Base-by-base conservation (phyloP, 495 filamentous ascomycete genomes). In the Penicillium angulare region DNA sequence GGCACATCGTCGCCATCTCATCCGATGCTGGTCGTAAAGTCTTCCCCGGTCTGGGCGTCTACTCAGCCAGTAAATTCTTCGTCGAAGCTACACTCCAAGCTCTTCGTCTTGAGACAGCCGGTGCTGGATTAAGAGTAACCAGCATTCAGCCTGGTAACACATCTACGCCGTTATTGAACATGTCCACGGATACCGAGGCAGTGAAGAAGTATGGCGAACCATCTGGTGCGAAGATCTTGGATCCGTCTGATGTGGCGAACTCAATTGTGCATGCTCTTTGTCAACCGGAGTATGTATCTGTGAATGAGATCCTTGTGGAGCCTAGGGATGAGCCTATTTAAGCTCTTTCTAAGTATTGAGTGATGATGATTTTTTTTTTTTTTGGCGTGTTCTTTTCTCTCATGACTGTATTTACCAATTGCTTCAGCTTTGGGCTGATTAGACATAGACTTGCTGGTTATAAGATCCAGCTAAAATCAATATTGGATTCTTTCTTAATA, bases 241-340 rank as follows among this genome's bases (percentile, higher is more conserved):
- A 81, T 50, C 68, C 84, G 0, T 75, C 80, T 24, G 85, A 87
- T 67, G 82, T 86, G 15, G 85, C 84, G 0, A 72, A 72, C 21
- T 74, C 80, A 31, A 85, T 88, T 63, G 71, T 87, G 5, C 84
- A 82, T 60, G 85, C 83, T 1, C 58, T 87, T 36, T 69, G 68
- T 13, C 84, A 87, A 65, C 85, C 84, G 5, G 70, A 75, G 35
- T 77, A 87, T 68, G 83, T 88, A 16, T 79, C 84, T 49, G 79
- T 88, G 0, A 88, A 88, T 57, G 85, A 88, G 67, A 75, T 88
- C 22, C 55, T 88, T 68, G 83, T 88, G 63, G 85, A 88, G 69
- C 84, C 85, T 1, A 66, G 85, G 33, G 84, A 87, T 61, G 84
- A 88, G 68, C 84, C 85, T 27, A 86, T 86, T 53, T 87, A 63